Evolutionary conservation across 345 rosid species (phyloP).

Genomic region (Eucalyptus brandiana): DNA sequence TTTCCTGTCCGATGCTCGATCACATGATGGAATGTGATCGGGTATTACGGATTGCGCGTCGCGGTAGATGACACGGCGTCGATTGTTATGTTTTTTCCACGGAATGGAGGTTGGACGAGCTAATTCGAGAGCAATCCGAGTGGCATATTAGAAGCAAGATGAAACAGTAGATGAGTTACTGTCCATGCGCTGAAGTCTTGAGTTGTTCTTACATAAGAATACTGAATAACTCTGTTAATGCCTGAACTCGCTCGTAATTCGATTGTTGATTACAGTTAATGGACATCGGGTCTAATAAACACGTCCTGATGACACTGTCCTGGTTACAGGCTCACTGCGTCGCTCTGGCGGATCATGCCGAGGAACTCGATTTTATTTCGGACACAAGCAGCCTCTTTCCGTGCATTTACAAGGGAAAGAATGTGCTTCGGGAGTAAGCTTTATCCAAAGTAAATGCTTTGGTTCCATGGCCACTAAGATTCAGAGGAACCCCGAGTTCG

Average conservation of each 20-base stretch:
- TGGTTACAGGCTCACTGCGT: not conserved
- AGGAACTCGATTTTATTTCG: not conserved
- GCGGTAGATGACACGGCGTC: not conserved
- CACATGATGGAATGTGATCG: not conserved
- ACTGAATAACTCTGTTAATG: not conserved
- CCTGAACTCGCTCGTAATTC: not conserved
- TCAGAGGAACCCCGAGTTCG: conserved; percentile 56
- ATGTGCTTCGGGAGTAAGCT: not conserved
- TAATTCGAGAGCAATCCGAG: not conserved
- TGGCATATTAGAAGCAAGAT: not conserved
- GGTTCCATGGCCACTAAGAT: conserved; percentile 22
- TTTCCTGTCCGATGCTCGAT: not conserved
- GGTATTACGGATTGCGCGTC: not conserved
- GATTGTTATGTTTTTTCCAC: not conserved
- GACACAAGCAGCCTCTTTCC: not conserved
- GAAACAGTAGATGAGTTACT: not conserved
- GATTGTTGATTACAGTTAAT: not conserved
- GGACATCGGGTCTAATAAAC: not conserved
- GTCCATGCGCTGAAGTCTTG: not conserved
- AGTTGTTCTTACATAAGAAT: not conserved
- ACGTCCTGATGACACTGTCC: not conserved
- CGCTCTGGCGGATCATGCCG: not conserved
- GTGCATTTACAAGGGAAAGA: not conserved
- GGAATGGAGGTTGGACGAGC: not conserved
- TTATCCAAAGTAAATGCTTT: conserved; percentile 20